phyloP scores from a whole-genome alignment of 31 red algal genomes.

The Asparagopsis taxiformis region DNA sequence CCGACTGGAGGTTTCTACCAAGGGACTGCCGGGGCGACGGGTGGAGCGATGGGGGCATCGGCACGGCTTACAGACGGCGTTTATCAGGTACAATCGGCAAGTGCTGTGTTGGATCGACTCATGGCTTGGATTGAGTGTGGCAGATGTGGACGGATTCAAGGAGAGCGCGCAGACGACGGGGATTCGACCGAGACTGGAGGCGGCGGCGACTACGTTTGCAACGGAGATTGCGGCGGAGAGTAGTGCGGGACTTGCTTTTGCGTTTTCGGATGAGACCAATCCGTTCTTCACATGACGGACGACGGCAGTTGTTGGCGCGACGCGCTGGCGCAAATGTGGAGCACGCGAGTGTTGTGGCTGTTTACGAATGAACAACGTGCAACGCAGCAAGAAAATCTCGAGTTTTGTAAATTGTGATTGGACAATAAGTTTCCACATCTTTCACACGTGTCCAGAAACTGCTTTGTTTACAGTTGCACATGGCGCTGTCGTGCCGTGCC shows the following conservation, averaged over 20 bases:
- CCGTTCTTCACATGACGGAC: slow-evolving; percentile 15
- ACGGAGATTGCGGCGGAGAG: slow-evolving; percentile 15
- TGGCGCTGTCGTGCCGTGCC: too few species aligned
- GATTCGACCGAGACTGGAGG: not conserved
- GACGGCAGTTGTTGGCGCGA: not conserved
- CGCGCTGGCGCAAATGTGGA: not conserved
- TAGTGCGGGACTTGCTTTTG: slow-evolving; percentile 23
- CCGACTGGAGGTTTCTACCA: slow-evolving; percentile 43
- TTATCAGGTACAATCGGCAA: slow-evolving; percentile 78
- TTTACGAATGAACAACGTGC: too few species aligned
- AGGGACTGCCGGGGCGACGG: slow-evolving; percentile 48
- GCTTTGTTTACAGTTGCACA: too few species aligned
- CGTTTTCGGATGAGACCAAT: slow-evolving; percentile 33
- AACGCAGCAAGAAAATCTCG: too few species aligned
- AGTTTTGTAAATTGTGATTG: too few species aligned
- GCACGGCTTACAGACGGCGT: slow-evolving; percentile 62
- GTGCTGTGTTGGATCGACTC: slow-evolving; percentile 86
- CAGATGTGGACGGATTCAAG: slow-evolving; percentile 59
- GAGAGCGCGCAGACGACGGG: not conserved
- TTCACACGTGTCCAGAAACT: too few species aligned
- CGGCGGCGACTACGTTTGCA: not conserved
- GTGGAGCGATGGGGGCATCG: slow-evolving; percentile 82
- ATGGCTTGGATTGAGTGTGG: slow-evolving; percentile 61
- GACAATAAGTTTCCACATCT: too few species aligned
- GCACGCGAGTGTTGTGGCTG: not conserved